phyloP scores from a whole-genome alignment of 2,329 filamentous ascomycete genomes.

The Aspergillus cejpii region DNA sequence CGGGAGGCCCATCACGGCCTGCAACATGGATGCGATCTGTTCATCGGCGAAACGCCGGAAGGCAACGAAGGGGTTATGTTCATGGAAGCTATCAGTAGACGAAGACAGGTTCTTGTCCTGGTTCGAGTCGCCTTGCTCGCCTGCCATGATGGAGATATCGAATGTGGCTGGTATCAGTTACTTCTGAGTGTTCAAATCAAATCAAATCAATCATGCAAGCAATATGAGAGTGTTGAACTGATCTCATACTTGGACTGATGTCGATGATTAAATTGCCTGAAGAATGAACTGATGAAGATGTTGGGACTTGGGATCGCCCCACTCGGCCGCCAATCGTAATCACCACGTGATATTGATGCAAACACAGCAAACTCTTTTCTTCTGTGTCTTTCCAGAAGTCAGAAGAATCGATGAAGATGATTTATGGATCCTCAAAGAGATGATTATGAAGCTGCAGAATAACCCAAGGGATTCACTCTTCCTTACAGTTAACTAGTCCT shows the following conservation, averaged over 20 bases:
- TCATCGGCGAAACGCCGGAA: constrained; percentile 58
- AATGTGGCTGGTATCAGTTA: neutral
- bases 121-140: constrained; percentile 16
- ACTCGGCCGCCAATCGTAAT: constrained; percentile 14
- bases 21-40: constrained; percentile 50
- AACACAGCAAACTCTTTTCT: constrained; percentile 11
- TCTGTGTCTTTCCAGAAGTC: neutral
- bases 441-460: too few species aligned
- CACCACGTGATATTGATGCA: constrained; percentile 26
- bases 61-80: constrained; percentile 52
- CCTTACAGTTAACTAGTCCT: too few species aligned
- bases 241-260: neutral
- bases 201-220: too few species aligned
- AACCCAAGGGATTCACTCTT: too few species aligned
- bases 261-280: constrained; percentile 14
- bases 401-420: neutral
- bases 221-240: too few species aligned
- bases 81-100: constrained; percentile 20
- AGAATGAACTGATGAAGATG: too few species aligned
- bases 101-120: constrained; percentile 9
- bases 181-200: too few species aligned
- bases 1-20: constrained; percentile 46
- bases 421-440: too few species aligned
- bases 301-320: constrained; percentile 31
- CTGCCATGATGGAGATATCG: constrained; percentile 20